These are phyloP conservation scores for Aspergillus calidoustus DNA, from an alignment of 2,329 filamentous ascomycete species.

Conservation along the genomic window DNA sequence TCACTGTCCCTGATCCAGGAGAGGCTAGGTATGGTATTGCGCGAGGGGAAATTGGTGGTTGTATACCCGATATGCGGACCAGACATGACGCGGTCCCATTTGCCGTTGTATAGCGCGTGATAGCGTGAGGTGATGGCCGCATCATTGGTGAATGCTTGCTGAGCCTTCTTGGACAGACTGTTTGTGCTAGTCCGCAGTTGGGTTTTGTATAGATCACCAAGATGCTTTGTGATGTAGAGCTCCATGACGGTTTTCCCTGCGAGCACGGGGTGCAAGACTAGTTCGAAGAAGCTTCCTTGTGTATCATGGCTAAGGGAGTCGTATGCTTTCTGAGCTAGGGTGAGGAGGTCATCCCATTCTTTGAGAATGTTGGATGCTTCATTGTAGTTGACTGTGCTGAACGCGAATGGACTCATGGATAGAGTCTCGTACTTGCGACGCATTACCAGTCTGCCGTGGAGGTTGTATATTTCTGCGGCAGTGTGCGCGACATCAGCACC, in stretches of 20 bases:
- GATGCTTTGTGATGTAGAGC: constrained; percentile 51
- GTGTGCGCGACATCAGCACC: neutral
- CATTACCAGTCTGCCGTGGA: neutral
- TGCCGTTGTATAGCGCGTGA: neutral
- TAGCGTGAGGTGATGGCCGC: neutral
- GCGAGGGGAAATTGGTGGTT: no score
- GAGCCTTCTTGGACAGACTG: neutral
- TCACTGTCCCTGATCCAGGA: neutral
- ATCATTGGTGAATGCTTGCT: neutral
- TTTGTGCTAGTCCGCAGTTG: neutral
- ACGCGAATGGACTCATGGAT: neutral
- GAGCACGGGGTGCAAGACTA: constrained; percentile 63
- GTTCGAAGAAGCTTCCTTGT: constrained; percentile 66
- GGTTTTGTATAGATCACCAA: neutral
- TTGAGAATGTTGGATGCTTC: neutral
- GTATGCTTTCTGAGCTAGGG: neutral
- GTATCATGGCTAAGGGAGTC: constrained; percentile 43
- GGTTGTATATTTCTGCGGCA: neutral
- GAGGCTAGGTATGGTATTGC: neutral
- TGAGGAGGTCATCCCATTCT: neutral
- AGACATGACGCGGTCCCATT: neutral
- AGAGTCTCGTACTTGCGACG: neutral
- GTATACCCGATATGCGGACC: neutral
- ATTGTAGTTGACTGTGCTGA: neutral
- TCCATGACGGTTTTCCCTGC: constrained; percentile 62